Evolutionary conservation across 1,284 basidiomycete species (phyloP).

Genomic region (Sanguinoderma infundibulare): DNA sequence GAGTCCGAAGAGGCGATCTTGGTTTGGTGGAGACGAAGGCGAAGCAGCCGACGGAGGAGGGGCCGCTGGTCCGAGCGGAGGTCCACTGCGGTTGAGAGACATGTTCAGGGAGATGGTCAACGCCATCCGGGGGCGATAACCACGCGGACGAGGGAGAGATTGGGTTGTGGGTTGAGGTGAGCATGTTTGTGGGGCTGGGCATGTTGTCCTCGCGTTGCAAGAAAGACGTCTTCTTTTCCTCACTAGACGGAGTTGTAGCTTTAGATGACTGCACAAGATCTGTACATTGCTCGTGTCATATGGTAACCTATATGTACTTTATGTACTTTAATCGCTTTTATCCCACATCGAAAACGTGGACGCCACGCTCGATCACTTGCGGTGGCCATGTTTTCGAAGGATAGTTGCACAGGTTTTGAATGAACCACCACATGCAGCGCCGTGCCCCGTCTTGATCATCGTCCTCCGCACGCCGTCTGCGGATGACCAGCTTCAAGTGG

Average conservation of each 20-base stretch:
- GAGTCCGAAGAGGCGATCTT: constrained; percentile 9
- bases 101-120: constrained; percentile 35
- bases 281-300: background rate
- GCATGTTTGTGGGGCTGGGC: background rate
- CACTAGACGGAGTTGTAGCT: background rate
- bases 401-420: background rate
- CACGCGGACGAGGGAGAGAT: no score
- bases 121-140: constrained; percentile 23
- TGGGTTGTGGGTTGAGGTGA: background rate
- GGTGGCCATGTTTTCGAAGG: background rate
- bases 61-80: constrained; percentile 1
- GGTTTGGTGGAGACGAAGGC: constrained; percentile 15
- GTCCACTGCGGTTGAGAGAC: constrained; percentile 24
- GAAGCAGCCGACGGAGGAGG: background rate
- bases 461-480: constrained; percentile 6
- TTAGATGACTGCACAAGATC: background rate
- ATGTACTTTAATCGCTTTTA: background rate
- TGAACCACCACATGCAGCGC: background rate
- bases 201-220: constrained; percentile 2
- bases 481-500: no score
- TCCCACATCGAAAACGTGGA: background rate
- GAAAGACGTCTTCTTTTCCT: background rate
- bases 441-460: constrained; percentile 13
- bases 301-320: background rate
- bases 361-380: background rate